Evolutionary conservation across 2,329 filamentous ascomycete genomes (phyloP).

Genomic region (Simplicillium aogashimaense): DNA sequence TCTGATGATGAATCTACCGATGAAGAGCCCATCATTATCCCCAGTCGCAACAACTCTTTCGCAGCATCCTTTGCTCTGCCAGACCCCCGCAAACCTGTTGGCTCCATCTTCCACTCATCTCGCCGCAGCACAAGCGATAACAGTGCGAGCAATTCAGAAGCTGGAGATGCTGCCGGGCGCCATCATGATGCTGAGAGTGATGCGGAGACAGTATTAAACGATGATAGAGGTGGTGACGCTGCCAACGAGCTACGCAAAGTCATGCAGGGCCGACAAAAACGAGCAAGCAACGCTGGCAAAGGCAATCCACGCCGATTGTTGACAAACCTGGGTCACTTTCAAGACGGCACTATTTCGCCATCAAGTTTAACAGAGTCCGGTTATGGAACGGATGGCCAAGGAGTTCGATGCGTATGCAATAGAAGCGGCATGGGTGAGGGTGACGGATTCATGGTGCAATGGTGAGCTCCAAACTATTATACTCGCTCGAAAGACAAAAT

Average conservation of each 20-base stretch:
- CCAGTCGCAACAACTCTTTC: constrained; percentile 46
- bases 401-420: constrained; percentile 49
- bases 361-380: constrained; percentile 39
- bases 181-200: constrained; percentile 43
- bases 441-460: constrained; percentile 51
- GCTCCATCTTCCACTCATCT: constrained; percentile 35
- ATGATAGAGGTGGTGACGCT: constrained; percentile 37
- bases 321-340: constrained; percentile 20
- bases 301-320: constrained; percentile 24
- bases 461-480: constrained; percentile 31
- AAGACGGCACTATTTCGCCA: constrained; percentile 36
- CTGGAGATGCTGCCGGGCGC: constrained; percentile 21
- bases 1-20: constrained; percentile 49
- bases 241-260: constrained; percentile 51
- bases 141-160: constrained; percentile 28
- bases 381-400: constrained; percentile 27
- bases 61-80: constrained; percentile 45
- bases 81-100: constrained; percentile 39
- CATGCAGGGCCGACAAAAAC: constrained; percentile 39
- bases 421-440: constrained; percentile 31
- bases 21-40: constrained; percentile 56
- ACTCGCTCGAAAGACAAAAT: not conserved
- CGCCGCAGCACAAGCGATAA: constrained; percentile 39
- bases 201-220: constrained; percentile 46
- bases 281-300: constrained; percentile 19